Conservation (phyloP, 495 filamentous ascomycete genomes). For the Podospora comata region DNA sequence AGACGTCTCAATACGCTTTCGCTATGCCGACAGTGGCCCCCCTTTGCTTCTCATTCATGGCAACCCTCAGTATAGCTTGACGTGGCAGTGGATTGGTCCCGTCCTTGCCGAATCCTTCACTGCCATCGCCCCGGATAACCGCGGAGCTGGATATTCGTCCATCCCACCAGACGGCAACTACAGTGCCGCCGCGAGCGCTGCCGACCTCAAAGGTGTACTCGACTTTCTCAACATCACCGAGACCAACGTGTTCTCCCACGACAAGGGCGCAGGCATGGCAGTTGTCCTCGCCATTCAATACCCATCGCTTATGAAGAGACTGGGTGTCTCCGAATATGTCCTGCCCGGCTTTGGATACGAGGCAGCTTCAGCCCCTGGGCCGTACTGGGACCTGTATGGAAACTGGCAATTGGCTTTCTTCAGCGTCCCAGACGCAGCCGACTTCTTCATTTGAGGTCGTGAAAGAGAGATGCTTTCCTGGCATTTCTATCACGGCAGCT, state of each 20-base stretch:
- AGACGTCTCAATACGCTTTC: conserved; percentile 41
- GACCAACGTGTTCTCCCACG: conserved; percentile 39
- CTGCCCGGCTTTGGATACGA: conserved; percentile 43
- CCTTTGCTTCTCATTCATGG: conserved; percentile 42
- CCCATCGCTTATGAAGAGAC: conserved; percentile 27
- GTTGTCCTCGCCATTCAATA: conserved; percentile 34
- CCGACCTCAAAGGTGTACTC: conserved; percentile 38
- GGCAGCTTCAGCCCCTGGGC: conserved; percentile 16
- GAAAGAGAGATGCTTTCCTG: conserved; percentile 42
- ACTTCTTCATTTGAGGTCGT: conserved; percentile 40
- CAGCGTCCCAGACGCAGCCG: conserved; percentile 41
- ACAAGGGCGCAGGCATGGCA: conserved; percentile 42
- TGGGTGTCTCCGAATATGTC: conserved; percentile 37
- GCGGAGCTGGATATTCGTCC: conserved; percentile 38
- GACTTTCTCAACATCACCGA: conserved; percentile 41
- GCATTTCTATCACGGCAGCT: conserved; percentile 44
- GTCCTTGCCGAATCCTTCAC: conserved; percentile 56
- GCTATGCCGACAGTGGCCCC: conserved; percentile 40
- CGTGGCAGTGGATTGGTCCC: conserved; percentile 56
- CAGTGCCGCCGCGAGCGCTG: conserved; percentile 31
- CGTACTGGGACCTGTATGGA: conserved; percentile 36
- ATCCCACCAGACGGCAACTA: conserved; percentile 36
- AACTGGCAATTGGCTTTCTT: conserved; percentile 48
- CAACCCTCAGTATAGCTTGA: conserved; percentile 40
- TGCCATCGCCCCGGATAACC: conserved; percentile 43